Conservation (phyloP, 1,139 yeast species). For the Magnusiomyces tetraspermus region DNA sequence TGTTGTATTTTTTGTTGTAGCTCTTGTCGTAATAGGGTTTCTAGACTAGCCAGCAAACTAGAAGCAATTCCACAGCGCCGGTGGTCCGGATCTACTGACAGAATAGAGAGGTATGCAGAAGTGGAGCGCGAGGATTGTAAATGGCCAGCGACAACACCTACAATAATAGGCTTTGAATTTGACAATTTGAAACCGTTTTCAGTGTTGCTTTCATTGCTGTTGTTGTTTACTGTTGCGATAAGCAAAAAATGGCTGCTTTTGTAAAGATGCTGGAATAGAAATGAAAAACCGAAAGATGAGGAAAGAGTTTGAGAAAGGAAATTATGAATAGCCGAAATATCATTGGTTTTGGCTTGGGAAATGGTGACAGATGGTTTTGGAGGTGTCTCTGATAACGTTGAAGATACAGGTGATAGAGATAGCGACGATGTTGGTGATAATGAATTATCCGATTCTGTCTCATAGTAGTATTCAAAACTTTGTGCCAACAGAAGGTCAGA, state of each 20-base stretch:
- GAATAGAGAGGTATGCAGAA: neutral
- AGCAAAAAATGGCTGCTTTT: neutral
- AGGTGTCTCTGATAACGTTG: neutral
- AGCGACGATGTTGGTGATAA: slow-evolving; percentile 15
- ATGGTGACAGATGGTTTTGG: neutral
- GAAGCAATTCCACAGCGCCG: neutral
- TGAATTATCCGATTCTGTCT: too few species aligned
- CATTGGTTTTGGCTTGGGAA: neutral
- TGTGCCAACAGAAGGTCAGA: too few species aligned
- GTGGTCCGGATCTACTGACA: neutral
- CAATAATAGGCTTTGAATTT: neutral
- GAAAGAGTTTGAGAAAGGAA: neutral
- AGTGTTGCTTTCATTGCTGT: neutral
- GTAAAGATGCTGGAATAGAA: neutral
- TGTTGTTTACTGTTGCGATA: neutral
- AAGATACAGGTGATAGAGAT: slow-evolving; percentile 21
- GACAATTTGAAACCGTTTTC: neutral
- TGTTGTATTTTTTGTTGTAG: neutral
- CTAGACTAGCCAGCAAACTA: neutral
- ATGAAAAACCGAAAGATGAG: neutral
- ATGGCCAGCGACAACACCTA: neutral
- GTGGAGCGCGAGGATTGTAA: neutral
- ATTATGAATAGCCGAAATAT: neutral
- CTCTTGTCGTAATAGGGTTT: neutral
- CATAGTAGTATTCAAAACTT: too few species aligned